Percentiles rank a stretch among this genome's conserved stretches.
phyloP scores from a whole-genome alignment of 495 filamentous ascomycete genomes.

The Chaetomidium leptoderma region DNA sequence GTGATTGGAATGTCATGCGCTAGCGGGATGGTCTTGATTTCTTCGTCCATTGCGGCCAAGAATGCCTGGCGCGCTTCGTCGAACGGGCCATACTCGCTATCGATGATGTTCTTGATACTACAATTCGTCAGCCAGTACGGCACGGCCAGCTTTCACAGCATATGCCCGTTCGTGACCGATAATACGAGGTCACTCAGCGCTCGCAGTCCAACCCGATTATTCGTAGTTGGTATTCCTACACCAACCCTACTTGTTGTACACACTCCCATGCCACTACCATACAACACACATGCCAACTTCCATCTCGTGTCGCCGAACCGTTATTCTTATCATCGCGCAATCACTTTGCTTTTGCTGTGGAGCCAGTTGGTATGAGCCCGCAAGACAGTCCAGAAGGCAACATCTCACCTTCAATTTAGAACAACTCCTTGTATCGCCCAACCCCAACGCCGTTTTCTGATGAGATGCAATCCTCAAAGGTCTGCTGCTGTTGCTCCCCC shows the following conservation, averaged over 20 bases:
- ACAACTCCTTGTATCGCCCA: not conserved
- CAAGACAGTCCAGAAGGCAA: not conserved
- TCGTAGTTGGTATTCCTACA: constrained; percentile 2
- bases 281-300: not conserved
- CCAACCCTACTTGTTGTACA: not conserved
- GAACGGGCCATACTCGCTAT: no score
- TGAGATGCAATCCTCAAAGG: not conserved
- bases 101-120: no score
- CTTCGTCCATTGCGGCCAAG: no score
- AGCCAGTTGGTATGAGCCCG: constrained; percentile 17
- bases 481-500: not conserved
- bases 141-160: not conserved
- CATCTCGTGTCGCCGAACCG: not conserved
- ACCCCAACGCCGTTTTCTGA: not conserved
- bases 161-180: not conserved
- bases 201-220: not conserved
- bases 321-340: not conserved
- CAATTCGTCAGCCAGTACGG: not conserved
- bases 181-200: constrained; percentile 1
- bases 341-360: not conserved
- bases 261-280: not conserved
- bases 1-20: no score
- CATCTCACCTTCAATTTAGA: not conserved
- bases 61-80: no score
- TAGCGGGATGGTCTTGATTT: no score